Base-by-base conservation (phyloP, 2,329 filamentous ascomycete species). In the Plectosphaerella sp. region DNA sequence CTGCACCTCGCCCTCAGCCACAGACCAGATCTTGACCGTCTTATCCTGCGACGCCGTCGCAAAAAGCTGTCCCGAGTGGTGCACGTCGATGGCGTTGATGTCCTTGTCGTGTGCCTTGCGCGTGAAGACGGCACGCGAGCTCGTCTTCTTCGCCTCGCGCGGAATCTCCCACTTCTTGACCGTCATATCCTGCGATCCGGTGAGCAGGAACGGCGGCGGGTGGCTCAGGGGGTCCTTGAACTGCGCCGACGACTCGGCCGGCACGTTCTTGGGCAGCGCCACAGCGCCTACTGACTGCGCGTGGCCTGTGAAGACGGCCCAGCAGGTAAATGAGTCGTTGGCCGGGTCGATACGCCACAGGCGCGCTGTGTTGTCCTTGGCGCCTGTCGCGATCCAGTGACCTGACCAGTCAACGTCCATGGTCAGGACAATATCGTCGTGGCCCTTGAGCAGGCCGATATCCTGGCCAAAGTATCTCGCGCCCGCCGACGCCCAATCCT, bases 61-160 rank as follows among this genome's bases (percentile, higher is more conserved):
- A 64, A 99, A 97, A 1, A 97, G 72, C n/a, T 85, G 82, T 5
- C 83, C 83, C 2, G 81, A 78, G 20, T 84, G 80, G 57, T 91
- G 89, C 11, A 94, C 79, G 58, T 95, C 91, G 48, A 99, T 82
- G 3, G 94, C 91, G 62, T 99, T 99, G 71, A 99, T 99, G 60
- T 99, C 94, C 67, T 99, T 99, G 65, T 99, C 94, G 70, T 99
- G 94, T 1, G 94, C 94, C 69, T 97, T 96, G 52, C 94, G 83
- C 1, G 94, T 97, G 68, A 89, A 99, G 5, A 86, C 72, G 41
- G 90, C 90, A 60, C 84, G 76, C 10, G 84, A 73, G 10, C 80
- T 81, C 46, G 72, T 68, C 16, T 61, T 62, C 49, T 76, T 72
- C 35, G 73, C 66, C 49, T 80, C 67, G 39, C 81, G 80, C 1